phyloP scores from a whole-genome alignment of 2,329 filamentous ascomycete species.

The Ophiocordyceps robertsii region DNA sequence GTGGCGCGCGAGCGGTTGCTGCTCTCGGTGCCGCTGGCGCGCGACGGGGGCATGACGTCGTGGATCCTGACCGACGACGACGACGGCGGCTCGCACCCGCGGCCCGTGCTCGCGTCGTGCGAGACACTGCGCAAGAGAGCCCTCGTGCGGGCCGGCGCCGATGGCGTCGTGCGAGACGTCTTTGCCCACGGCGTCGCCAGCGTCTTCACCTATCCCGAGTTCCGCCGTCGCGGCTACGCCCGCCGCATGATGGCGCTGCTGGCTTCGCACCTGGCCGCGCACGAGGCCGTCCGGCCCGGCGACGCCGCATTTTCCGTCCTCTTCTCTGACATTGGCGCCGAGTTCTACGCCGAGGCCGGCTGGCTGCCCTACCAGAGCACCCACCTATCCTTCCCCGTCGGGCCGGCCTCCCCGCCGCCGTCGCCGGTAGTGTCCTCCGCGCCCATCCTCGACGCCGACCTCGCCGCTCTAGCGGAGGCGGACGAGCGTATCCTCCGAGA shows the following conservation, averaged over 20 bases:
- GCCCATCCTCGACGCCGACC: conserved; percentile 43
- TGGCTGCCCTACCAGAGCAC: conserved; percentile 65
- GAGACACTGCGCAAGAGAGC: conserved; percentile 50
- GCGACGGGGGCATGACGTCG: conserved; percentile 42
- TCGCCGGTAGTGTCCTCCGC: conserved; percentile 14
- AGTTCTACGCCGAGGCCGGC: conserved; percentile 62
- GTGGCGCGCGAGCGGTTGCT: conserved; percentile 46
- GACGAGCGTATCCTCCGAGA: conserved; percentile 51
- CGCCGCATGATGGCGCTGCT: conserved; percentile 60
- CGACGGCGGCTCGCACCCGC: conserved; percentile 20
- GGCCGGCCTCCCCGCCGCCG: conserved; percentile 11
- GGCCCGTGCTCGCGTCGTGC: conserved; percentile 48
- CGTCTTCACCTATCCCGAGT: conserved; percentile 59
- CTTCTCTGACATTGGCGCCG: conserved; percentile 76
- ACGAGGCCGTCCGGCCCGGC: conserved; percentile 12
- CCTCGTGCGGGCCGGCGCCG: conserved; percentile 23
- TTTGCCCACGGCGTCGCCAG: conserved; percentile 63
- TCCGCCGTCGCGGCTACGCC: conserved; percentile 63
- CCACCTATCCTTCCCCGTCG: conserved; percentile 49
- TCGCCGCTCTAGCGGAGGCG: conserved; percentile 45
- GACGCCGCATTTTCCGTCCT: conserved; percentile 57
- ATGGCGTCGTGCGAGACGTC: conserved; percentile 31
- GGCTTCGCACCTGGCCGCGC: conserved; percentile 23
- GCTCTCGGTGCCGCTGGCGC: conserved; percentile 41
- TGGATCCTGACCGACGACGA: conserved; percentile 48